phyloP scores from a whole-genome alignment of 345 rosid genomes.

The Cardamine chenopodiifolia region DNA sequence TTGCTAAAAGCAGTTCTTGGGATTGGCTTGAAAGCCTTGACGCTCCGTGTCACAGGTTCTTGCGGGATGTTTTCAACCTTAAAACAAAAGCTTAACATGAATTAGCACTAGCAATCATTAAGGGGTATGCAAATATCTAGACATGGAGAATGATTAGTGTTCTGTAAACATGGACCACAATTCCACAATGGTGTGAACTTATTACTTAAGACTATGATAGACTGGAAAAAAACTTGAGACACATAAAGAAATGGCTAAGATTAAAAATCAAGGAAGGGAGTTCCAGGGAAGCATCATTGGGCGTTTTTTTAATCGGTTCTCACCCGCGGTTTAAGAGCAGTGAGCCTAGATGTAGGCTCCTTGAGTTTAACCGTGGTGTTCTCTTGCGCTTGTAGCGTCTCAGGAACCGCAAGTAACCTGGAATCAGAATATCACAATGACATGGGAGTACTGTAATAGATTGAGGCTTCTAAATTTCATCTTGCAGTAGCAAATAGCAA shows the following conservation, averaged over 20 bases:
- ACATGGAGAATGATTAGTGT: not conserved
- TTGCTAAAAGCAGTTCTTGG: conserved; percentile 46
- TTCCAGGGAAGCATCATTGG: not conserved
- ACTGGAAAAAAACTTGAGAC: not conserved
- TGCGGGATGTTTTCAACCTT: conserved; percentile 63
- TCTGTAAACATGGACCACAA: not conserved
- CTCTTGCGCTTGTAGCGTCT: conserved; percentile 22
- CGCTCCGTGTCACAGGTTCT: conserved; percentile 50
- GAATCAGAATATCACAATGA: not conserved
- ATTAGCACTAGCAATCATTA: conserved; percentile 25
- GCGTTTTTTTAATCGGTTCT: conserved; percentile 21
- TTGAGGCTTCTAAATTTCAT: not conserved
- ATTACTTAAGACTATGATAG: not conserved
- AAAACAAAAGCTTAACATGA: conserved; percentile 31
- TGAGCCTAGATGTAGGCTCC: conserved; percentile 35
- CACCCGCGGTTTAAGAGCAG: conserved; percentile 60
- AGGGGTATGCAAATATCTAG: not conserved
- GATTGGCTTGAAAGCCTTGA: conserved; percentile 44
- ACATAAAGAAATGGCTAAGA: not conserved
- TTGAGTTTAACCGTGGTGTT: conserved; percentile 28
- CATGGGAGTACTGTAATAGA: conserved; percentile 1
- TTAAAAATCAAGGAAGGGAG: not conserved
- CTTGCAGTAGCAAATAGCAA: conserved; percentile 13
- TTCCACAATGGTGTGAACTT: not conserved
- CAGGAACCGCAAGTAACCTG: conserved; percentile 44